These are phyloP conservation scores for Hysterium pulicare DNA, from an alignment of 2,329 filamentous ascomycete genomes.

Conservation along the genomic window DNA sequence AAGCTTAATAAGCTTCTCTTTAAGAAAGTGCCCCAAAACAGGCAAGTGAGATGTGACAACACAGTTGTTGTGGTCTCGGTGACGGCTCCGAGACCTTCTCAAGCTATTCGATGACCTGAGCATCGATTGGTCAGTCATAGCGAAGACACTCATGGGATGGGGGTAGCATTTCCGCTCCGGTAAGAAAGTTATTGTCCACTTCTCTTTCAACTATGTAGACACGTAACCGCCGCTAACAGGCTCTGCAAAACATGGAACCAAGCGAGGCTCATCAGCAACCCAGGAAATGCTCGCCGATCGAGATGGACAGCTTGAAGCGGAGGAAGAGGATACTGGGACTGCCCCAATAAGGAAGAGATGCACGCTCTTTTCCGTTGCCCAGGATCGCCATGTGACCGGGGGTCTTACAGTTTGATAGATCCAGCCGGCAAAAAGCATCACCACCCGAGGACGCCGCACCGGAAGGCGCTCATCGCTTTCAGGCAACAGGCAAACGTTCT, in stretches of 20 bases:
- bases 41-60: not conserved
- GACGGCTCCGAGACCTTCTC: slow-evolving; percentile 20
- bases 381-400: slow-evolving; percentile 21
- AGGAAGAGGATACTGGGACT: slow-evolving; percentile 17
- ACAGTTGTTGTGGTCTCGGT: not conserved
- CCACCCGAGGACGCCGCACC: slow-evolving; percentile 25
- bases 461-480: slow-evolving; percentile 27
- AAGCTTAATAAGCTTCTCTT: not conserved
- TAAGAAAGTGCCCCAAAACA: not conserved
- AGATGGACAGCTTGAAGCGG: slow-evolving; percentile 19
- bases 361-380: slow-evolving; percentile 32
- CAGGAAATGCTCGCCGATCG: slow-evolving; percentile 24
- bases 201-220: slow-evolving; percentile 32
- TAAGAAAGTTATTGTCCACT: slow-evolving; percentile 27
- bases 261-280: slow-evolving; percentile 11
- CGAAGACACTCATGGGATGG: slow-evolving; percentile 25
- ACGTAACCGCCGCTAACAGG: slow-evolving; percentile 15
- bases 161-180: slow-evolving; percentile 21
- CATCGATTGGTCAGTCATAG: slow-evolving; percentile 27
- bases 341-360: slow-evolving; percentile 27
- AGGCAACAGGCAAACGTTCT: slow-evolving; percentile 21
- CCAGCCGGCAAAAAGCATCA: slow-evolving; percentile 32
- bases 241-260: slow-evolving; percentile 4
- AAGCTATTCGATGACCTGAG: slow-evolving; percentile 25
- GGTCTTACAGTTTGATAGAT: slow-evolving; percentile 34